Evolutionary conservation across 2,329 filamentous ascomycete species (phyloP), one percentile per base, ranked within the genome.

Genomic region (Dactylellina leptospora): DNA sequence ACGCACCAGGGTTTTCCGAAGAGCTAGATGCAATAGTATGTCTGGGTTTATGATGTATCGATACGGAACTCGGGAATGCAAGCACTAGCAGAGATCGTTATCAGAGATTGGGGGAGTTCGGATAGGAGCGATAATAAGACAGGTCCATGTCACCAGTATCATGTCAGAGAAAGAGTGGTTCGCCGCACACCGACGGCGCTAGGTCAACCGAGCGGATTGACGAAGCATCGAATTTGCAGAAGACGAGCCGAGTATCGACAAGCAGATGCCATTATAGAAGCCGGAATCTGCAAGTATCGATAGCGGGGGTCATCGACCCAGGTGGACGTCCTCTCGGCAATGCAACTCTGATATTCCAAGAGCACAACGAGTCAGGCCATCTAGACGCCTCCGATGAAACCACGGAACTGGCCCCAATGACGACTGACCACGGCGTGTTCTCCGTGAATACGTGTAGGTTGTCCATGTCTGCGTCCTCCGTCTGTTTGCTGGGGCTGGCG

Each of bases 401-500:
- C n/a, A n/a, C n/a, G n/a, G n/a, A n/a, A n/a, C n/a, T n/a, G n/a
- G n/a, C n/a, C n/a, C n/a, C n/a, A n/a, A n/a, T n/a, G n/a, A n/a
- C n/a, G n/a, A n/a, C n/a, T n/a, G n/a, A n/a, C n/a, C n/a, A n/a
- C n/a, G n/a, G n/a, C n/a, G n/a, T n/a, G n/a, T n/a, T n/a, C n/a
- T 40, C 36, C 36, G 36, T 40, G 18, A 40, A 40, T 40, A 40
- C 10, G n/a, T n/a, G n/a, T n/a, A n/a, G n/a, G n/a, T n/a, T n/a
- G n/a, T n/a, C n/a, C n/a, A n/a, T 44, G 36, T 62, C 58, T 33
- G 13, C 45, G 27, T 10, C 13, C 3, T 6, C 6, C 6, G 30
- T 33, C 5, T 22, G 22, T 10, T 50, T 50, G 47, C 56, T 28
- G n/a, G 64, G 20, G 40, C 64, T 61, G 56, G 56, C 56, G 64